These are phyloP conservation scores for Radiomyces spectabilis DNA, from an alignment of 192 early-diverging fungal species.

Conservation along the genomic window DNA sequence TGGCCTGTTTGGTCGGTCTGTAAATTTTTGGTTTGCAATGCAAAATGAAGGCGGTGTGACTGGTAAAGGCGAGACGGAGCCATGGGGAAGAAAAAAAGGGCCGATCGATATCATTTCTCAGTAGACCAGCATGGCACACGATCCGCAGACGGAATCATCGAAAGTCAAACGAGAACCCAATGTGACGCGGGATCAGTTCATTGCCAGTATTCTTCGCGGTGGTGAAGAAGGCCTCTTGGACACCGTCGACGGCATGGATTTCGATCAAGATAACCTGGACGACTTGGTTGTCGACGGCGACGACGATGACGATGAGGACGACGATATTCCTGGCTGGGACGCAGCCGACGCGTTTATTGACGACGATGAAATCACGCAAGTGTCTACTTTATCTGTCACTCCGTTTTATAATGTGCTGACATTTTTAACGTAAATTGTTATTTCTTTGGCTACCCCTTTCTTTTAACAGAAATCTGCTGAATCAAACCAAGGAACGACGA, in stretches of 20 bases:
- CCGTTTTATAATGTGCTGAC: too few species aligned
- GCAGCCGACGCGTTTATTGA: slow-evolving; percentile 1
- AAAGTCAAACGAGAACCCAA: background rate
- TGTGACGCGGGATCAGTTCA: too few species aligned
- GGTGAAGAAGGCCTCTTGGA: too few species aligned
- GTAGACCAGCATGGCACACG: background rate
- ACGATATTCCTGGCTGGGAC: background rate
- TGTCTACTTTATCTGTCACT: too few species aligned
- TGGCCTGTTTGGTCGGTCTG: too few species aligned
- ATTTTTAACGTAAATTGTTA: too few species aligned
- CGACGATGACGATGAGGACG: slow-evolving; percentile 1
- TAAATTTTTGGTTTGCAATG: too few species aligned
- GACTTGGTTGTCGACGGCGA: slow-evolving; percentile 1
- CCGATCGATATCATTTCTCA: too few species aligned
- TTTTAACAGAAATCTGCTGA: slow-evolving; percentile 1
- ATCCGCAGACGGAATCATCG: background rate
- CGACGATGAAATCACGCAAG: slow-evolving; percentile 15
- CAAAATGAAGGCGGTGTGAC: too few species aligned
- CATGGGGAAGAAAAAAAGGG: too few species aligned
- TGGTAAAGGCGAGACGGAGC: too few species aligned
- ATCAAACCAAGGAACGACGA: background rate
- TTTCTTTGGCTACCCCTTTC: background rate
- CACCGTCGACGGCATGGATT: background rate
- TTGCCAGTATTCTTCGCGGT: too few species aligned
- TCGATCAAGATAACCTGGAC: background rate